phyloP scores from a whole-genome alignment of 2,329 filamentous ascomycete species.

The Botrytis fragariae region DNA sequence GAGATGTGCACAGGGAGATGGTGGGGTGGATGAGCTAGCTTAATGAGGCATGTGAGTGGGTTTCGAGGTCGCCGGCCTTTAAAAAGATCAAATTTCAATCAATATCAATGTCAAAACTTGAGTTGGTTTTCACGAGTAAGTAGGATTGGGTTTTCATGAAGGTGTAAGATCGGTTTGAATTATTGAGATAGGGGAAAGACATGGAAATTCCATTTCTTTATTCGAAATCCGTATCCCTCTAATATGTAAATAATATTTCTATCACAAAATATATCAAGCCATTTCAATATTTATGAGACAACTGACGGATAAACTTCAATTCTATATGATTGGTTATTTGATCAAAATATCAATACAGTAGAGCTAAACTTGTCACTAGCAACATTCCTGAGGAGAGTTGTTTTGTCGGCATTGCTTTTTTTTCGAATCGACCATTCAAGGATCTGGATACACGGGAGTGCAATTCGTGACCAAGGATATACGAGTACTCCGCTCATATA shows the following conservation, averaged over 20 bases:
- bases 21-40: neutral
- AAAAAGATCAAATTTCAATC: neutral
- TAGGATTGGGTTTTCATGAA: neutral
- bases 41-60: neutral
- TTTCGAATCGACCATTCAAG: neutral
- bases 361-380: neutral
- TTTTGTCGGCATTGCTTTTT: neutral
- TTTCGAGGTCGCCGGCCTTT: neutral
- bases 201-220: neutral
- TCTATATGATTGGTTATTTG: neutral
- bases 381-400: neutral
- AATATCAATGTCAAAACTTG: neutral
- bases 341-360: neutral
- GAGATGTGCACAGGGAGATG: conserved; percentile 1
- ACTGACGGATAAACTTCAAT: neutral
- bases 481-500: neutral
- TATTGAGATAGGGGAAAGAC: neutral
- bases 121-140: neutral
- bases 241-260: neutral
- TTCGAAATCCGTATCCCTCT: neutral
- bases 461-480: neutral
- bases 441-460: neutral
- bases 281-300: conserved; percentile 13
- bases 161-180: neutral
- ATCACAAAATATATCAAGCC: conserved; percentile 1